A percentile compares a stretch with the other conserved stretches of the same genome.
These are phyloP conservation scores for Abeoforma whisleri DNA, from an alignment of 78 protist genomes.

Conservation along the genomic window DNA sequence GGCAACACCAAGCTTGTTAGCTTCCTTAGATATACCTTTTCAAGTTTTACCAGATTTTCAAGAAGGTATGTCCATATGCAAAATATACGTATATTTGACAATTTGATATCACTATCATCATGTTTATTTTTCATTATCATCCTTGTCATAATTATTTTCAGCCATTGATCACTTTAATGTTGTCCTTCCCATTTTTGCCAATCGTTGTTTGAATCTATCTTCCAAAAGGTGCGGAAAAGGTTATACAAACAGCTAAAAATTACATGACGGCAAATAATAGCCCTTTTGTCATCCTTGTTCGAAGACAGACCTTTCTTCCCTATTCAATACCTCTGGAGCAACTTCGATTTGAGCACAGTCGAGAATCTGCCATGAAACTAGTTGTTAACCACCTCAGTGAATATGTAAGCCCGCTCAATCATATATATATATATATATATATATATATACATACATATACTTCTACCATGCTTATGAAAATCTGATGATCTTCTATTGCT, in stretches of 20 bases:
- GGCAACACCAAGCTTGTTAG: constrained; percentile 41
- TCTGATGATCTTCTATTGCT: too few relatives aligned
- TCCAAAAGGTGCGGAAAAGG: constrained; percentile 43
- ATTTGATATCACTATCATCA: too few relatives aligned
- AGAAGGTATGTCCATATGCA: constrained; percentile 19
- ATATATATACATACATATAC: too few relatives aligned
- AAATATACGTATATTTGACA: too few relatives aligned
- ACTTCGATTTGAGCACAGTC: not conserved
- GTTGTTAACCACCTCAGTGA: constrained; percentile 23
- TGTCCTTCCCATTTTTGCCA: too few relatives aligned
- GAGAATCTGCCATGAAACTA: constrained; percentile 49
- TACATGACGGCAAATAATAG: constrained; percentile 41
- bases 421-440: too few relatives aligned
- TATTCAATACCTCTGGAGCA: constrained; percentile 30
- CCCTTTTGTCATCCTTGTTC: constrained; percentile 51
- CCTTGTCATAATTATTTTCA: too few relatives aligned
- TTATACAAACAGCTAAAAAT: constrained; percentile 5
- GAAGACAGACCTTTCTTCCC: constrained; percentile 45
- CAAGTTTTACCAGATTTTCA: constrained; percentile 34
- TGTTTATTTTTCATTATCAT: too few relatives aligned
- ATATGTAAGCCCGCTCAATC: too few relatives aligned
- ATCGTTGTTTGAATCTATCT: too few relatives aligned
- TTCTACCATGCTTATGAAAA: too few relatives aligned
- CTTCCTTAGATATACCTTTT: constrained; percentile 43
- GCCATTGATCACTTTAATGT: too few relatives aligned